Evolutionary conservation across 805 yeast species (phyloP).

Genomic region (Wickerhamomyces xylosicus): DNA sequence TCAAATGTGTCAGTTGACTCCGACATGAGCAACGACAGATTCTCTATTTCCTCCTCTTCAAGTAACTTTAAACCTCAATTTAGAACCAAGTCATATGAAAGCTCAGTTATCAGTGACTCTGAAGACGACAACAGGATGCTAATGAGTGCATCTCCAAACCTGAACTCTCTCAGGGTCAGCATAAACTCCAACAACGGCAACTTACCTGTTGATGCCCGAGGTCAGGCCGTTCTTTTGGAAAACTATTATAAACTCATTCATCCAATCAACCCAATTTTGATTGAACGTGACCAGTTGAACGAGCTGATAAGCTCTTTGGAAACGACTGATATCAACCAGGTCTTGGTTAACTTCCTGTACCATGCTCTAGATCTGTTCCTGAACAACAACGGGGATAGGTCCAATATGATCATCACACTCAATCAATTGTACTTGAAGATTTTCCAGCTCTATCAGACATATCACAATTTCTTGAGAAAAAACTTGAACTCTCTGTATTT

Average conservation of each 20-base stretch:
- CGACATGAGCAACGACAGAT: slow-evolving; percentile 11
- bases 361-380: no score
- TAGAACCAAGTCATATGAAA: slow-evolving; percentile 10
- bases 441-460: slow-evolving; percentile 12
- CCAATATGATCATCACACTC: slow-evolving; percentile 9
- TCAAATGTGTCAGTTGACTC: slow-evolving; percentile 18
- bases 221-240: slow-evolving; percentile 27
- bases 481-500: slow-evolving; percentile 8
- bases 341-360: slow-evolving; percentile 9
- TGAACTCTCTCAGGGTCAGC: slow-evolving; percentile 7
- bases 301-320: no score
- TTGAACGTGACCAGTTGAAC: slow-evolving; percentile 20
- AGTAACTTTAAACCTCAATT: slow-evolving; percentile 2
- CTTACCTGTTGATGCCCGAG: slow-evolving; percentile 8
- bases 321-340: slow-evolving; percentile 4
- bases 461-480: slow-evolving; percentile 23
- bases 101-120: slow-evolving; percentile 17
- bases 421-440: slow-evolving; percentile 12
- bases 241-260: slow-evolving; percentile 37
- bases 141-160: slow-evolving; percentile 4
- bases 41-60: slow-evolving; percentile 1
- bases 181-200: slow-evolving; percentile 14
- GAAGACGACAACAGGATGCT: slow-evolving; percentile 14
- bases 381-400: no score
- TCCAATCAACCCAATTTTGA: slow-evolving; percentile 25